Percentiles rank a stretch among this genome's conserved stretches.
These are phyloP conservation scores for Asterionellopsis glacialis DNA, from an alignment of 108 stramenopile species.

Conservation along the genomic window DNA sequence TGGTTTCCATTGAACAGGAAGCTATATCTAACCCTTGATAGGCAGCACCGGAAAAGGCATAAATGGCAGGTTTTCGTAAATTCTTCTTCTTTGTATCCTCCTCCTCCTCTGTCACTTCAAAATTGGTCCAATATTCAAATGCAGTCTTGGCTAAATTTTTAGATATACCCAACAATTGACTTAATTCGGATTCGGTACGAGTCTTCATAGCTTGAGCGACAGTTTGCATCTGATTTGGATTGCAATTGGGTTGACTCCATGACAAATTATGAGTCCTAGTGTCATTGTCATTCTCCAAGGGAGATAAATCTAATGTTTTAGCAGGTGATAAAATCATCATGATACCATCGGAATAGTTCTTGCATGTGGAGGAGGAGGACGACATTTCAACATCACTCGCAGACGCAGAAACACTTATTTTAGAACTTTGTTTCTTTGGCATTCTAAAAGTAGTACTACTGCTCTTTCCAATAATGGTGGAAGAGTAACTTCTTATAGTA, in stretches of 20 bases:
- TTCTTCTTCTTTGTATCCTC: not conserved
- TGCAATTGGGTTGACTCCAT: conserved; percentile 13
- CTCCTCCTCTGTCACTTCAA: too few species aligned
- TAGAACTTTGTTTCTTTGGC: too few species aligned
- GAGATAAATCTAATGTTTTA: conserved; percentile 53
- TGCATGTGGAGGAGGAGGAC: too few species aligned
- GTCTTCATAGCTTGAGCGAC: conserved; percentile 36
- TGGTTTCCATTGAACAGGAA: conserved; percentile 16
- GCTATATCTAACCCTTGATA: conserved; percentile 66
- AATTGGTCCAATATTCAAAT: conserved; percentile 3
- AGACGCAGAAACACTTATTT: too few species aligned
- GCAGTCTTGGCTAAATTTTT: conserved; percentile 30
- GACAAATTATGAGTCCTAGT: conserved; percentile 8
- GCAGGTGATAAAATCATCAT: conserved; percentile 59
- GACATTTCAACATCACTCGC: too few species aligned
- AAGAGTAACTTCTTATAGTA: too few species aligned
- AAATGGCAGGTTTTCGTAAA: conserved; percentile 30
- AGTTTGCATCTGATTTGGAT: conserved; percentile 16
- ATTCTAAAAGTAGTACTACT: too few species aligned
- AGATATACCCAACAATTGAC: conserved; percentile 48
- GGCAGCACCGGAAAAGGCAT: conserved; percentile 74
- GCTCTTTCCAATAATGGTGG: too few species aligned
- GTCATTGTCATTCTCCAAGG: conserved; percentile 9
- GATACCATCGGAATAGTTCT: conserved; percentile 10
- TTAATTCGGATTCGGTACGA: conserved; percentile 28